Evolutionary conservation across 352 stramenopile species (phyloP), one percentile per base, ranked within the genome.

Genomic region (Globisporangium megalacanthum): DNA sequence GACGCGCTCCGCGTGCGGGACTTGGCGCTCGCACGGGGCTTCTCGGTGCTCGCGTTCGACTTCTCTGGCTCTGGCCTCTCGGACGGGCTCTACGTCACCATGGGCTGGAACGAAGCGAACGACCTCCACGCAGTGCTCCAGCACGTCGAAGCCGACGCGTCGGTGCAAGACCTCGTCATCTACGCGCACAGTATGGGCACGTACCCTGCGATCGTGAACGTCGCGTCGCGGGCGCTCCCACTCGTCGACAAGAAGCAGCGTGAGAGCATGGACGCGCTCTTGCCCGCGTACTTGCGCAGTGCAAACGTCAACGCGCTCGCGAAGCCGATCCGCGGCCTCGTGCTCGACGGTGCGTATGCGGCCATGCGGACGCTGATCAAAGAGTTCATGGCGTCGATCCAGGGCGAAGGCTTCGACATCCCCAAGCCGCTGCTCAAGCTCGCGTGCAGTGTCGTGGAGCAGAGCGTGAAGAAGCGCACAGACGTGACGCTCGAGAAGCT

Each of bases 181-280:
- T 94, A 88, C 60, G 83, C 79, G 6, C 85, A 94, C 65, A 91
- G 79, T 54, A 94, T 94, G 85, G 81, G 85, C 22, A 77, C 67
- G 49, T 92, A 89, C 62, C 77, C 83, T 0, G 85, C 72, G n/a
- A 75, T 94, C 45, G 70, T 89, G 33, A 92, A 94, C 63, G 64
- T 91, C 6, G 79, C 80, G 22, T 64, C 75, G 55, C 82, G 83
- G 45, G 73, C 77, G 31, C 68, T 85, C 17, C 66, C 74, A 9
- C 67, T 66, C 7, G 57, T 49, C 2, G 63, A 77, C 58, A 79
- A 79, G 57, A 77, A 77, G 55, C 70, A 80, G 53, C 63, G 68
- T 19, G 60, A 61, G 22, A 84, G 78, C 56, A 55, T 91, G n/a
- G 68, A 91, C 49, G 64, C 68, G 31, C 60, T 89, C 52, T 60